Percentiles rank a stretch among this genome's conserved stretches.
These are phyloP conservation scores for Xylaria sp. DNA, from an alignment of 2,329 filamentous ascomycete species.

Conservation along the genomic window DNA sequence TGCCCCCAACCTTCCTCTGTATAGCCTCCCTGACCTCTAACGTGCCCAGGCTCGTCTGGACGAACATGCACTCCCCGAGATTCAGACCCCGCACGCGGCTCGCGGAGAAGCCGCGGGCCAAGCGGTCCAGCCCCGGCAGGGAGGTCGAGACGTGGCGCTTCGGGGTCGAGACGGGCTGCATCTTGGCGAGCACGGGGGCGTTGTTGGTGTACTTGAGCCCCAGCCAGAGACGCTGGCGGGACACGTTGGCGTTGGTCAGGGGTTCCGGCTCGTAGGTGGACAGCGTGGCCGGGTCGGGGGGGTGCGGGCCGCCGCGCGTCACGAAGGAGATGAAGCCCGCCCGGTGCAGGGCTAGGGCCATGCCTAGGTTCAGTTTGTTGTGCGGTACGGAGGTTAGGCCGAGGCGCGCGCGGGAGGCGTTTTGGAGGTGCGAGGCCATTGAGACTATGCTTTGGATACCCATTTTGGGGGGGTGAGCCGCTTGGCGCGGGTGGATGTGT, in stretches of 20 bases:
- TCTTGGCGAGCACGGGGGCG: slow-evolving; percentile 77
- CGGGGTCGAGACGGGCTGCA: slow-evolving; percentile 77
- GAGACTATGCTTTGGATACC: slow-evolving; percentile 79
- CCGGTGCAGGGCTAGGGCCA: slow-evolving; percentile 82
- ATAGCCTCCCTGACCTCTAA: slow-evolving; percentile 86
- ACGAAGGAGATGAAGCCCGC: slow-evolving; percentile 85
- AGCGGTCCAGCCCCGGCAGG: slow-evolving; percentile 68
- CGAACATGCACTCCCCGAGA: slow-evolving; percentile 84
- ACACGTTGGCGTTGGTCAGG: slow-evolving; percentile 76
- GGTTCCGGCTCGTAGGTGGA: slow-evolving; percentile 62
- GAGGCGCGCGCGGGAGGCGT: slow-evolving; percentile 84
- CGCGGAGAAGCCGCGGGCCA: slow-evolving; percentile 75
- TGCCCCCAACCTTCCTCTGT: slow-evolving; percentile 81
- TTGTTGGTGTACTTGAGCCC: slow-evolving; percentile 91
- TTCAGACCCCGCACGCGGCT: slow-evolving; percentile 73
- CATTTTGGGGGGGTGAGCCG: slow-evolving; percentile 57
- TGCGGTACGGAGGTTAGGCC: slow-evolving; percentile 85
- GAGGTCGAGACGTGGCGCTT: slow-evolving; percentile 77
- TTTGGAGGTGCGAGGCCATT: slow-evolving; percentile 91
- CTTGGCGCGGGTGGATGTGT: background rate
- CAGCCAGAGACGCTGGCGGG: slow-evolving; percentile 82
- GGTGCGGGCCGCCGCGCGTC: slow-evolving; percentile 73
- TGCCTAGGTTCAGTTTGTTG: slow-evolving; percentile 80
- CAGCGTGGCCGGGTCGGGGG: slow-evolving; percentile 61
- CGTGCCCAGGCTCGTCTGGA: slow-evolving; percentile 81